Evolutionary conservation across 768 basidiomycete genomes (phyloP), one percentile per base, ranked within the genome.

Genomic region (Chalciporus piperatus): DNA sequence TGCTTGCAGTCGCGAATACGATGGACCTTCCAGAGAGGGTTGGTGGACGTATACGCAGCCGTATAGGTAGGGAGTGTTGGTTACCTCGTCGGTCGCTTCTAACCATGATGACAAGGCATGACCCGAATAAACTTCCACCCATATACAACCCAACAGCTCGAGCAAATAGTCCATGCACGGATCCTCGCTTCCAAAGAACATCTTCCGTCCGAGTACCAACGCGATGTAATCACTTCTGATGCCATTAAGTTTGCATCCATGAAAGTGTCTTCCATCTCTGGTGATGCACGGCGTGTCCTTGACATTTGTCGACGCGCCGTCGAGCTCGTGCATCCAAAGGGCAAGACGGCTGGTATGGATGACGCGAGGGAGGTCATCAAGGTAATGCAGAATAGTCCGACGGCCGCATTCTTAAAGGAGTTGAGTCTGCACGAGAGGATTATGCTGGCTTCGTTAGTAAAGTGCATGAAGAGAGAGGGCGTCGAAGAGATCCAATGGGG

Each of bases 1-100:
- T 99, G 2, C 81, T 99, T 45, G 96, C 97, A 0, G 94, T 99
- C 1, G 97, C 97, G 7, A 99, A 98, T 65, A 94, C 96, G 27
- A 96, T 97, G 90, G 96, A 98, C 63, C 77, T 98, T 48, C 97
- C 97, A 0, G 96, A 98, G 69, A 79, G 96, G 41, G 89, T 89
- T 11, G 87, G 79, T 3, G 93, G 93, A 0, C 85, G 96, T 50
- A 95, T 98, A 44, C 80, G 92, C 48, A 95, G 92, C 70, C 85
- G 97, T 47, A 72, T 98, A 16, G 94, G 94, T 93, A 51, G 47
- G 82, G 42, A 27, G 22, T 39, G 27, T 40, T 22, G 27, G 13
- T 19, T 13, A 37, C 22, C 4, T 47, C 14, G 41, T 17, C 41
- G 9, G 30, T 53, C 6, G 8, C 16, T 14, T 6, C n/a, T 42